Evolutionary conservation across 768 basidiomycete genomes (phyloP), one percentile per base, ranked within the genome.

Genomic region (Mycena chlorophos): DNA sequence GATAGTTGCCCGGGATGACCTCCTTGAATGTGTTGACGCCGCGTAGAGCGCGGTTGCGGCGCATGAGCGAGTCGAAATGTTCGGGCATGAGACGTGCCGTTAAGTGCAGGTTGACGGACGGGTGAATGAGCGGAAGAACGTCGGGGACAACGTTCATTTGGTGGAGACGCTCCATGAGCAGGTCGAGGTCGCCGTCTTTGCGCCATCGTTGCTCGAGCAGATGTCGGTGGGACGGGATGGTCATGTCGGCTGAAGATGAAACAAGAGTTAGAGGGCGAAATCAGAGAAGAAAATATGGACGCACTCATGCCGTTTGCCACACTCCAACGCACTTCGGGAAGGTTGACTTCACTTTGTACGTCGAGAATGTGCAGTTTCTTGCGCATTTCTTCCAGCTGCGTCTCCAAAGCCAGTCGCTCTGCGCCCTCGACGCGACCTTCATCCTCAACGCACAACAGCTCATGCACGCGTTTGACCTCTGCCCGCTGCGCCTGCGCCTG

Each of bases 131-230:
- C 1, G 90, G 84, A 17, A 98, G 68, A 12, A 95, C 73, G 66
- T 99, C 96, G 0, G 96, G 95, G 2, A 97, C 78, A 54, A 98
- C 86, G 48, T 86, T 74, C 92, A 97, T 93, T 73, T 94, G 91
- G 63, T 92, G 79, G 42, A 98, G 66, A 66, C 95, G 88, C 67
- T 97, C 91, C 93, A 97, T 97, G 68, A 98, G 75, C 31, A 94
- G 75, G 67, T 97, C 94, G 30, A 98, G 75, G 26, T 80, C 79
- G 2, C 94, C 95, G 40, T 91, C 84, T 49, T 86, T 86, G 54
- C 91, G 78, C 96, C 94, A 98, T 63, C 80, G 78, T 63, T 89
- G 83, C 70, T 96, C 92, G 3, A 87, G 71, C 27, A 98, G 74
- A 66, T 91, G 84, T n/a, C 93, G 80, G 65, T 91, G 87, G 1